phyloP scores from a whole-genome alignment of 768 basidiomycete genomes.

The Favolaschia claudopus region DNA sequence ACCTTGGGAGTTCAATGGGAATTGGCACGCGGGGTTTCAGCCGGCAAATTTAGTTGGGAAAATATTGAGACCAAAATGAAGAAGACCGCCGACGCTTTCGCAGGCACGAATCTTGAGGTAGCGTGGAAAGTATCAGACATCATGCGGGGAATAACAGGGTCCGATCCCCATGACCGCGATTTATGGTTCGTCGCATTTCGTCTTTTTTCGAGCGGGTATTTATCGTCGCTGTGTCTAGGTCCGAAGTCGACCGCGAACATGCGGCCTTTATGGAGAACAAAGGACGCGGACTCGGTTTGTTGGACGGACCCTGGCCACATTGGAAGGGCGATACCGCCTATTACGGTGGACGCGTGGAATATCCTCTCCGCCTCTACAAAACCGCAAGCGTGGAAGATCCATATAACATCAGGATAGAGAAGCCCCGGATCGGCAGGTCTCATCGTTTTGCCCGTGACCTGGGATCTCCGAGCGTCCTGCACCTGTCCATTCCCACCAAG shows the following conservation, averaged over 20 bases:
- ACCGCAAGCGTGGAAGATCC: constrained; percentile 5
- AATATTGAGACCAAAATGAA: neutral
- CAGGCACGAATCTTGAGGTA: neutral
- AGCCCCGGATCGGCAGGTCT: constrained; percentile 65
- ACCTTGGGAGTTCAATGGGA: constrained; percentile 23
- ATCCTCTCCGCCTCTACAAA: constrained; percentile 52
- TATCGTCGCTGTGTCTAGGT: constrained; percentile 37
- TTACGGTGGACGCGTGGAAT: constrained; percentile 77
- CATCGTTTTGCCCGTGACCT: constrained; percentile 70
- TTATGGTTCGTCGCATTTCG: constrained; percentile 43
- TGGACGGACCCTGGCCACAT: constrained; percentile 41
- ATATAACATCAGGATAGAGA: constrained; percentile 55
- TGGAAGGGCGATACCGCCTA: constrained; percentile 60
- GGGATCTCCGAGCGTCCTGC: constrained; percentile 55
- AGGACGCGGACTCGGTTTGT: constrained; percentile 67
- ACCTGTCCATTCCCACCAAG: constrained; percentile 56
- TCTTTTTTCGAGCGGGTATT: constrained; percentile 1
- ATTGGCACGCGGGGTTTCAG: constrained; percentile 15
- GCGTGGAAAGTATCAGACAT: neutral
- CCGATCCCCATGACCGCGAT: constrained; percentile 20
- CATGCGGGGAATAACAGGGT: neutral
- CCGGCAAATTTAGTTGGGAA: constrained; percentile 11
- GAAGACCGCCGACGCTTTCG: neutral
- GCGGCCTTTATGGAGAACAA: constrained; percentile 61
- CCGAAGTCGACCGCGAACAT: constrained; percentile 73